phyloP scores from a whole-genome alignment of 2,329 filamentous ascomycete genomes.

The Ophiostoma sp. region DNA sequence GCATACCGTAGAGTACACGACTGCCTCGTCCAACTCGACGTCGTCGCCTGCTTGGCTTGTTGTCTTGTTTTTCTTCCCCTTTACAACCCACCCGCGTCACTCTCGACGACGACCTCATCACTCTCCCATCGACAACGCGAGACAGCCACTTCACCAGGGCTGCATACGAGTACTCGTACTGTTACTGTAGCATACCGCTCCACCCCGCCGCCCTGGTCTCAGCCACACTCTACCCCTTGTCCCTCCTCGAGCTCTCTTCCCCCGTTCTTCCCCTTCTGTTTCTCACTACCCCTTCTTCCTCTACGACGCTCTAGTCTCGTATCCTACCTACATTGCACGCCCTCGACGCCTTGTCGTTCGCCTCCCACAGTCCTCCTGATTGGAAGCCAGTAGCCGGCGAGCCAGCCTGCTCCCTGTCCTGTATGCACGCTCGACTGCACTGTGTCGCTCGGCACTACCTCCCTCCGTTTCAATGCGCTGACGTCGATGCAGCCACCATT shows the following conservation, averaged over 20 bases:
- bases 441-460: not conserved
- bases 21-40: not conserved
- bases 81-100: not conserved
- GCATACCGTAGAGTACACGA: not conserved
- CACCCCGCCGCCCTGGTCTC: constrained; percentile 6
- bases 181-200: not conserved
- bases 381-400: too few species aligned
- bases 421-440: not conserved
- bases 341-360: too few species aligned
- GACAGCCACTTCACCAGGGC: too few species aligned
- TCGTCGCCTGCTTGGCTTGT: not conserved
- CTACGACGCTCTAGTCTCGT: too few species aligned
- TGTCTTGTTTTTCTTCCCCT: not conserved
- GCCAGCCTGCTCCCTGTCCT: too few species aligned
- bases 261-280: not conserved
- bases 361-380: too few species aligned
- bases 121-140: too few species aligned
- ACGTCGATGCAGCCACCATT: constrained; percentile 23
- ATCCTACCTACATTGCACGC: too few species aligned
- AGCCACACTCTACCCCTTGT: not conserved
- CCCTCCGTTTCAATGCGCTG: constrained; percentile 23
- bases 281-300: not conserved
- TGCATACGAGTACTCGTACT: not conserved
- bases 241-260: not conserved
- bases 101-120: not conserved